Evolutionary conservation across 2,329 filamentous ascomycete species (phyloP).

Genomic region (Fusarium mexicanum): DNA sequence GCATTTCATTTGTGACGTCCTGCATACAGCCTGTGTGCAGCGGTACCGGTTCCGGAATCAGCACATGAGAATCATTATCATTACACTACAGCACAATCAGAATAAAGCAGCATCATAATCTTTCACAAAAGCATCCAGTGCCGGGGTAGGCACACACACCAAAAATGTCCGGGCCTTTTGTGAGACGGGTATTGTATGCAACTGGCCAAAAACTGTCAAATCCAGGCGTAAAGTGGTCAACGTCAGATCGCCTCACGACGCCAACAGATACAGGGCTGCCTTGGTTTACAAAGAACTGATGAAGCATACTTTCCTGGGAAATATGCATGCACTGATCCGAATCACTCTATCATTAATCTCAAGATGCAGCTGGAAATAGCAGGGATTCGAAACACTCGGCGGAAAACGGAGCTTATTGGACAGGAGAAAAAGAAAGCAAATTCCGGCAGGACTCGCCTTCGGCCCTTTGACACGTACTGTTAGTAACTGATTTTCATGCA

Average conservation of each 20-base stretch:
- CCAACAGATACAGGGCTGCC: background rate
- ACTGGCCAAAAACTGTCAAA: conserved; percentile 10
- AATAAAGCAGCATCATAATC: background rate
- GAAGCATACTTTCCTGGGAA: background rate
- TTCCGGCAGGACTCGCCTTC: background rate
- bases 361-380: background rate
- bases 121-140: background rate
- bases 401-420: background rate
- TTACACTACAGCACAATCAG: background rate
- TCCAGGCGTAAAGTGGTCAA: conserved; percentile 8
- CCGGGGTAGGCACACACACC: background rate
- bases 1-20: background rate
- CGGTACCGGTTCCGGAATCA: background rate
- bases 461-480: background rate
- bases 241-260: background rate
- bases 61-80: background rate
- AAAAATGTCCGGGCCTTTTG: background rate
- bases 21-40: conserved; percentile 5
- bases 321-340: background rate
- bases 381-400: background rate
- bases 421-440: background rate
- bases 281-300: background rate
- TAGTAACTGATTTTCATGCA: background rate
- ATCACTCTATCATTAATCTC: background rate
- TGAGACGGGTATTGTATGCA: conserved; percentile 9